Evolutionary conservation across 495 filamentous ascomycete genomes (phyloP), one percentile per base, ranked within the genome.

Genomic region (Tuber umbilicatum): DNA sequence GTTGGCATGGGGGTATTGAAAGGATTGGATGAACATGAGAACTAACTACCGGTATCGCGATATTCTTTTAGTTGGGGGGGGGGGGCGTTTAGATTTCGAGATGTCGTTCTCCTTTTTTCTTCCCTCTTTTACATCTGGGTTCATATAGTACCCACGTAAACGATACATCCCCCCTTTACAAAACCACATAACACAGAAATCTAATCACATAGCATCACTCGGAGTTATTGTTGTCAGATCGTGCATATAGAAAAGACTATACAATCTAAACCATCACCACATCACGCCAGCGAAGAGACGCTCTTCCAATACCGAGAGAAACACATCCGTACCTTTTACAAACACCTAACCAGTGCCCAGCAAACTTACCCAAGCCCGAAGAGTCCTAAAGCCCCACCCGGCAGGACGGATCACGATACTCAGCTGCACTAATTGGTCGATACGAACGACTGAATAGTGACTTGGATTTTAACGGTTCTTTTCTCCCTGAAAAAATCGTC

Each of bases 1-100:
- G 84, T 89, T 78, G 87, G 87, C 9, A 83, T 96, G 83, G 86
- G 83, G 74, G 79, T 90, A 9, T 83, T 93, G 64, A 86, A 86
- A 45, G 84, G 86, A 60, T 81, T 85, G 73, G 84, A 88, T 39
- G 75, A 72, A 42, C 73, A 31, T 47, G 69, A 50, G 39, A 38
- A 35, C 55, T 64, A 64, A 27, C 27, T 17, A 31, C 16, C 16
- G 39, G 39, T 40, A 40, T 7, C 39, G 10, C 10, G 10, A 35
- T 19, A 17, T 5, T 35, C 55, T 7, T 35, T 16, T 27, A 64
- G 55, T 16, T 5, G 55, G 55, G 55, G 47, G 23, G 9, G 27
- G 55, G 55, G 5, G n/a, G n/a, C n/a, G 2, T 17, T 4, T 64
- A 35, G 55, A 64, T 64, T 31, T 35, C 12, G 55, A 64, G 55